Evolutionary conservation across 2,329 filamentous ascomycete species (phyloP), one percentile per base, ranked within the genome.

Genomic region (Coniochaeta hoffmannii): DNA sequence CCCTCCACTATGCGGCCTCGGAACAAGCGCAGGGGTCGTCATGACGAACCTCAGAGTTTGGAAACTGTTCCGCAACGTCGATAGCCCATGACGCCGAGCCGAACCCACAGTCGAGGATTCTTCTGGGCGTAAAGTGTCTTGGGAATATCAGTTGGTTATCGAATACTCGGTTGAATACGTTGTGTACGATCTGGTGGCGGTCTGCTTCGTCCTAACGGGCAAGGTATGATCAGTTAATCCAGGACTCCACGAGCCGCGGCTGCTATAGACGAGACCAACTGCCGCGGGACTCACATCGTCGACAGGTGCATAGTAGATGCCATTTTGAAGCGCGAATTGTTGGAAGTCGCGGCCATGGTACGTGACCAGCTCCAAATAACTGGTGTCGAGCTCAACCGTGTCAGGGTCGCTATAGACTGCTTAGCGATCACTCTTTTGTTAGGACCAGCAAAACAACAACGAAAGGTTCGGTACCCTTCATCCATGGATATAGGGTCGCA

Each of bases 31-130:
- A 58, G 55, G 50, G 51, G 57, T 52, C 59, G 24, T 32, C 53
- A 38, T 3, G 19, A 67, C 66, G 41, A 61, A 88, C 87, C 75
- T 89, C 79, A 65, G 83, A 86, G 58, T 76, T 71, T 51, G 85
- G 85, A 69, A 86, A 74, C 59, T 79, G 73, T 64, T 81, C 78
- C 50, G 87, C 87, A 53, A 88, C 83, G 24, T 87, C 85, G 32
- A 81, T 71, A 22, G 87, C 86, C 88, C 88, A 91, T 50, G 82
- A 76, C 38, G 78, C 87, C n/a, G 83, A 77, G 38, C 88, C 88
- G 68, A 83, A 88, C 0, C 88, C 88, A 62, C 86, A 90, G 56
- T 91, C 88, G 28, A 91, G 75, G 41, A 90, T 78, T 63, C 78
- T 79, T 61, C 73, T 72, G 24, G 81, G 79, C 28, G 75, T 72